Evolutionary conservation across 2,329 filamentous ascomycete species (phyloP).

Genomic region (Neocucurbitaria cava): DNA sequence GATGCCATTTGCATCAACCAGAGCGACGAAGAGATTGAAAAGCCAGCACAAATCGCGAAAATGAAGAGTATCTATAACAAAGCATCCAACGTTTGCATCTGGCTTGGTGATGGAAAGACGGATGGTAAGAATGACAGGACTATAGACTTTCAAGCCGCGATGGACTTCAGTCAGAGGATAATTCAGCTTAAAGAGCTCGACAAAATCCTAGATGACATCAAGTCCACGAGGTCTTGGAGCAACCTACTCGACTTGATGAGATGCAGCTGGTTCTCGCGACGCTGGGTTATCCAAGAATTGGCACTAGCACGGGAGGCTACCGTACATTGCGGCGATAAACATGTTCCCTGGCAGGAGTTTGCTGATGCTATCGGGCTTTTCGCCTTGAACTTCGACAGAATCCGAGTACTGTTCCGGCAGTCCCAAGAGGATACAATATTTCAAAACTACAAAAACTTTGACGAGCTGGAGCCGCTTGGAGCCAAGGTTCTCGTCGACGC

Average conservation of each 20-base stretch:
- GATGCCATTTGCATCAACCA: not conserved
- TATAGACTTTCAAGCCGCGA: not conserved
- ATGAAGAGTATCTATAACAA: slow-evolving; percentile 13
- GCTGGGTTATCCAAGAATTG: slow-evolving; percentile 20
- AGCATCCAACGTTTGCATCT: slow-evolving; percentile 3
- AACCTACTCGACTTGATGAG: slow-evolving; percentile 2
- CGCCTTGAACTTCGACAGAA: not conserved
- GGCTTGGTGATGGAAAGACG: not conserved
- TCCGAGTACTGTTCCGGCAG: too few species aligned
- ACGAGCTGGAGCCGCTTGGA: slow-evolving; percentile 3
- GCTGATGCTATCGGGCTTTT: not conserved
- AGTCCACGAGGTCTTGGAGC: not conserved
- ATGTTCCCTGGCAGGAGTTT: slow-evolving; percentile 33
- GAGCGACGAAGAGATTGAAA: not conserved
- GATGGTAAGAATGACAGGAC: not conserved
- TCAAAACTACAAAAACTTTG: too few species aligned
- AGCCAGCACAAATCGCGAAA: slow-evolving; percentile 4
- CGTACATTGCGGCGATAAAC: slow-evolving; percentile 5
- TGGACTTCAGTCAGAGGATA: not conserved
- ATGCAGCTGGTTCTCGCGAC: slow-evolving; percentile 8
- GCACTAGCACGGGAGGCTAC: slow-evolving; percentile 9
- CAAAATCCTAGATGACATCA: not conserved
- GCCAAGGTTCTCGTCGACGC: slow-evolving; percentile 21
- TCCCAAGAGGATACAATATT: too few species aligned
- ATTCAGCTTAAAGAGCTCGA: not conserved